Base-by-base conservation (phyloP, 129 eudicot species). In the Pseudognaphalium luteoalbum region DNA sequence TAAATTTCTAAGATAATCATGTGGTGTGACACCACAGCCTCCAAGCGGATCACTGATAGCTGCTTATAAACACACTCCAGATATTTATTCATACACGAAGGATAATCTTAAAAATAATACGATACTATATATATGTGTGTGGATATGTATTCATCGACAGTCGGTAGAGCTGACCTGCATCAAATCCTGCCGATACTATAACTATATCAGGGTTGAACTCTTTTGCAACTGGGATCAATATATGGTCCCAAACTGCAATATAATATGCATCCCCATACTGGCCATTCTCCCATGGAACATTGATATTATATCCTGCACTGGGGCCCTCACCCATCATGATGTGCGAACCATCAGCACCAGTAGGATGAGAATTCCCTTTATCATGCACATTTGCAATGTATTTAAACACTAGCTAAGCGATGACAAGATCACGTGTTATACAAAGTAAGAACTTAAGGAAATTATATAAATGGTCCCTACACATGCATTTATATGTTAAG, bases 31-130 rank as follows among this genome's bases (percentile, higher is more conserved):
- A 77, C 96, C 64, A 33, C 99, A 95, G 54, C 97, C 99, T 30
- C 99, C 99, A 74, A 95, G 96, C 75, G 97, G 99, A 86, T 95
- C 99, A 33, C 83, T 82, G 35, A 86, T 68, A 71, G 99, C 99
- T 95, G 92, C 39, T 34, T 34, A 34, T 34, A 34, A 34, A 34
- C 39, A 34, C 39, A 34, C 39, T 34, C 39, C 39, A 34, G 39
- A 34, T 7, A 1, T 34, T 34, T 34, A 34, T 34, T 34, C 37
- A 5, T 34, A 34, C 39, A 34, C 7, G 39, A 34, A 34, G 39
- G 7, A 34, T 34, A 34, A 34, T 34, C 6, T 4, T 34, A 34
- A 34, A 4, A 34, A 34, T 7, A 34, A 34, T 34, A 34, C 39
- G 39, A 34, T 34, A 34, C 6, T 34, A 34, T 34, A 34, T 5